Base-by-base conservation (phyloP, 140 eudicot genomes). In the Anethum foeniculum region DNA sequence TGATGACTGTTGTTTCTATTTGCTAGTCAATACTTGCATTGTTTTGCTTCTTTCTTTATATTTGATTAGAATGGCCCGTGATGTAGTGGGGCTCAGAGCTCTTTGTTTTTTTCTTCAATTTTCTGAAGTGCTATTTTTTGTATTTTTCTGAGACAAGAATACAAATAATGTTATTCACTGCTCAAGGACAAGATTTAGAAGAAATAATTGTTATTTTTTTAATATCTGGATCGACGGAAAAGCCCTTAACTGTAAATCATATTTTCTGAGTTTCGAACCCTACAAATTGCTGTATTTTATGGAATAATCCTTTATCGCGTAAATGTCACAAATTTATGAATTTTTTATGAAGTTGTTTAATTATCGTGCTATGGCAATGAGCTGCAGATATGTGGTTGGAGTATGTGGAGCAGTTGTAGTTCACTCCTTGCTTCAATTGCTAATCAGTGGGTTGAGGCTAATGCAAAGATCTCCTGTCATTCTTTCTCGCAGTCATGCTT, bases 391-490 rank as follows among this genome's bases (percentile, higher is more conserved):
- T 74, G 83, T 94, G 80, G 98, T 94, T 8, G 98, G 93, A 74
- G 95, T 90, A 73, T 86, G 94, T 2, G 92, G 90, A 21, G 94
- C 90, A 36, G 97, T 84, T 48, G 92, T 91, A 28, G 87, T 84
- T 81, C 95, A 94, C 84, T 94, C 95, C 16, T 49, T 94, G 54
- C 83, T 94, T 82, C 98, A 94, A 78, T 78, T 94, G 78, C 69
- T 90, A 6, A 81, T 90, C 44, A 83, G 88, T 44, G 81, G 68
- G 38, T 80, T 85, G 49, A 90, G 85, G 88, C 56, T 92, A 68
- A 56, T 88, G 51, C 84, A 48, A 34, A 92, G 86, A 54, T 84
- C 86, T 77, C 84, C 91, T 1, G 80, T 84, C 36, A 83, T 92
- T 78, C 85, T 91, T 43, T 92, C 98, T 15, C 88, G 85, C 69